These are phyloP conservation scores for Tuber magnatum DNA, from an alignment of 495 filamentous ascomycete species.

Conservation along the genomic window DNA sequence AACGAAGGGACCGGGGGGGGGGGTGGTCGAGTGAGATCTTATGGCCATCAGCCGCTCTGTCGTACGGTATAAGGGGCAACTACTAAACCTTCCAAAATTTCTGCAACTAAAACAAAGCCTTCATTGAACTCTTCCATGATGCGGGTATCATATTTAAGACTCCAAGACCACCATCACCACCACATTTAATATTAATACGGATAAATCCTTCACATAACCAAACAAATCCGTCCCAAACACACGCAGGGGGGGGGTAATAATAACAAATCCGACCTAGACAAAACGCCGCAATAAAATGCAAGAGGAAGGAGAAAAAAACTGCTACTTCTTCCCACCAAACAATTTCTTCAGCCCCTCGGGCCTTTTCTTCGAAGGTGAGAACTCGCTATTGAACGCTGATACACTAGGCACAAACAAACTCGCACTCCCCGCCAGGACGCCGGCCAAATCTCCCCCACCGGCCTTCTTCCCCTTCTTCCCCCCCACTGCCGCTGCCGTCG, in stretches of 20 bases:
- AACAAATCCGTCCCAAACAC: not conserved
- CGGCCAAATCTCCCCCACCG: not conserved
- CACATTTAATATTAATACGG: not conserved
- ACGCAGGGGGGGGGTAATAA: not conserved
- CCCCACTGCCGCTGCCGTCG: not conserved
- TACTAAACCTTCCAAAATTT: not conserved
- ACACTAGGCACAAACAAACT: conserved; percentile 32
- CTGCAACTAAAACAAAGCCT: not conserved
- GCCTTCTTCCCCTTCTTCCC: conserved; percentile 5
- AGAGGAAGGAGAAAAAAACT: not conserved
- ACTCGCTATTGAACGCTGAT: conserved; percentile 26
- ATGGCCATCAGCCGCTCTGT: not conserved
- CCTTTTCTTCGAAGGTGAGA: conserved; percentile 35
- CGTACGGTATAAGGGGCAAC: not conserved
- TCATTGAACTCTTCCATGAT: not conserved
- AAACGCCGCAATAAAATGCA: not conserved
- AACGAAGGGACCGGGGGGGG: not conserved
- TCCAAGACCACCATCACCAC: not conserved
- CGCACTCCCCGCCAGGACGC: conserved; percentile 41
- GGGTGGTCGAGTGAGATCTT: not conserved
- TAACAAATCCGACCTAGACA: not conserved
- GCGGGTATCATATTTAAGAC: not conserved
- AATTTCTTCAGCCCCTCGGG: conserved; percentile 26
- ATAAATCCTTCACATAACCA: not conserved
- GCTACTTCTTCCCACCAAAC: conserved; percentile 26